These are phyloP conservation scores for Psilocybe subaeruginosa DNA, from an alignment of 768 basidiomycete genomes.

Conservation along the genomic window DNA sequence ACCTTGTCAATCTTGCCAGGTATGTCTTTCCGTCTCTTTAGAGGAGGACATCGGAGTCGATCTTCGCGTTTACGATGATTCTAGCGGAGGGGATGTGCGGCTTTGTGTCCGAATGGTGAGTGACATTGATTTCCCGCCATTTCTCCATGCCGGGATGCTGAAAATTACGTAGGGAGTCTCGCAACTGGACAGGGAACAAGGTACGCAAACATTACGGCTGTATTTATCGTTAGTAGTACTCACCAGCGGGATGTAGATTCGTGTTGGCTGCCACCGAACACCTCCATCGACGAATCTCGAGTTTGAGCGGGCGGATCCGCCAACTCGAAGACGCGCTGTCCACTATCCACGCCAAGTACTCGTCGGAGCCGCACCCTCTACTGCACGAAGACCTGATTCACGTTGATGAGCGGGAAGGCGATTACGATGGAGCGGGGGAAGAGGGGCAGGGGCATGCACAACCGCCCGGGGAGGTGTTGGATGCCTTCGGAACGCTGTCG, in stretches of 20 bases:
- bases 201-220: constrained; percentile 30
- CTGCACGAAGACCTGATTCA: constrained; percentile 55
- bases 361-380: constrained; percentile 60
- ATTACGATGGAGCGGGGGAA: constrained; percentile 28
- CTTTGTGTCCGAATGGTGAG: constrained; percentile 73
- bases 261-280: constrained; percentile 71
- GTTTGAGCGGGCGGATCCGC: constrained; percentile 56
- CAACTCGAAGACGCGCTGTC: constrained; percentile 65
- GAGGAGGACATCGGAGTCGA: constrained; percentile 4
- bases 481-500: constrained; percentile 62
- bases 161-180: constrained; percentile 53
- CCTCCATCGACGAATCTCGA: constrained; percentile 57
- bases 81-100: constrained; percentile 67
- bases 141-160: not conserved
- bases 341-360: constrained; percentile 50
- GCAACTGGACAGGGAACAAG: constrained; percentile 81
- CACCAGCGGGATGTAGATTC: constrained; percentile 25
- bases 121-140: constrained; percentile 8
- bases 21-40: constrained; percentile 26
- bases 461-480: constrained; percentile 44
- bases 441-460: constrained; percentile 11
- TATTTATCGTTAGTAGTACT: not conserved
- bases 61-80: not conserved
- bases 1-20: constrained; percentile 78
- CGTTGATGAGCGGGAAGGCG: constrained; percentile 30